Evolutionary conservation across 306 rosid genomes (phyloP).

Genomic region (Prunus campanulata): DNA sequence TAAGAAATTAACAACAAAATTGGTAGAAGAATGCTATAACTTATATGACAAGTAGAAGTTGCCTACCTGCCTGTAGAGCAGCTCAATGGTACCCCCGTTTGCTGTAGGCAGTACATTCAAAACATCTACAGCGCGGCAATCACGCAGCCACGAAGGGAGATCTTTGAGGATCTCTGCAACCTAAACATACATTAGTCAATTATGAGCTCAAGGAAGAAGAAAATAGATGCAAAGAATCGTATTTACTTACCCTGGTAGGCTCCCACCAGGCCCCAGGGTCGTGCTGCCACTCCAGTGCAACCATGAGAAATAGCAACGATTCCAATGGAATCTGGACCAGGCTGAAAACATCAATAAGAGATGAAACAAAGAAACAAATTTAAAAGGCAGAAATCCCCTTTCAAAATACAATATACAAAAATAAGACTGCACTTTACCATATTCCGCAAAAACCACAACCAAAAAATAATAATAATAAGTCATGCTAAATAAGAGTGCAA

Average conservation of each 20-base stretch:
- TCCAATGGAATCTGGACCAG: conserved; percentile 99
- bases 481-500: not conserved
- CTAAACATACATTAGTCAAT: conserved; percentile 35
- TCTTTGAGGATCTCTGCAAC: conserved; percentile 99
- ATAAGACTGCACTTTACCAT: not conserved
- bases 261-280: conserved; percentile 99
- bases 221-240: not conserved
- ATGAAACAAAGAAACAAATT: not conserved
- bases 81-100: conserved; percentile 96
- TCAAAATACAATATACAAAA: not conserved
- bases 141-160: conserved; percentile 92
- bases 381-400: not conserved
- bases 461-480: not conserved
- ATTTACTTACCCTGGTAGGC: conserved; percentile 86
- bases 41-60: not conserved
- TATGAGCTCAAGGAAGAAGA: conserved; percentile 13
- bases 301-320: conserved; percentile 99
- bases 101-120: conserved; percentile 93
- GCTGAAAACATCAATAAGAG: conserved; percentile 48
- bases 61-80: conserved; percentile 93
- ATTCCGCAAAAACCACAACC: not conserved
- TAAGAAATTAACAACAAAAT: not conserved
- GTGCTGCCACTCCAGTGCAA: conserved; percentile 99
- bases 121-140: conserved; percentile 96
- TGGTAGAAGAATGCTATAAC: not conserved